Evolutionary conservation across 805 yeast species (phyloP), one percentile per base, ranked within the genome.

Genomic region (Suhomyces tanzawaensis): DNA sequence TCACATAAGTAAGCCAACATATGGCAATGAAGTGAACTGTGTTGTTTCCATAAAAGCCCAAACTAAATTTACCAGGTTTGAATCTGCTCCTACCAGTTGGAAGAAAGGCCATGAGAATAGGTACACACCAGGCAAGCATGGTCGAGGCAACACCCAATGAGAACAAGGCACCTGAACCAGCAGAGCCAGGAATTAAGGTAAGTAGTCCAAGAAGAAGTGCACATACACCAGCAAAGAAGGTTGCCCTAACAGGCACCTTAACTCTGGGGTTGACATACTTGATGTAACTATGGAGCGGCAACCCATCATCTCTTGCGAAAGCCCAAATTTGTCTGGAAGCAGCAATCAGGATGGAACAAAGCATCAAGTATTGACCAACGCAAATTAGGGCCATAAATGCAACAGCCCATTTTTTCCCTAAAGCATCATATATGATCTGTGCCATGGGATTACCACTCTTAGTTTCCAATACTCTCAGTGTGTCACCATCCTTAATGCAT

Each of bases 251-350:
- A n/a, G 93, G 91, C 19, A 80, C 84, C 13, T 73, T 66, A 25
- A 75, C 60, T 41, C 57, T 71, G 36, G 73, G 66, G 50, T 82
- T 66, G 30, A 84, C 85, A 30, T 65, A 73, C 47, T 80, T 77
- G 44, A 83, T 69, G 51, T 64, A 65, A 47, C 53, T 53, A 29
- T 67, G 59, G 11, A 82, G 70, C 7, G 90, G 90, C 40, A 83
- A 68, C 12, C 88, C 89, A 49, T 81, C 79, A 56, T 83, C 91
- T 63, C 91, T 75, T 28, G 86, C 79, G 57, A 82, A 80, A 1
- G 88, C 87, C 79, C 84, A 82, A 34, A 80, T 70, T 57, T 82
- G 88, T 58, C 89, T 73, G 4, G 85, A 79, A 5, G 76, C 72
- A 8, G 87, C 86, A 33, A 80, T 71, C 34, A 80, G 62, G 37